Base-by-base conservation (phyloP, 2,329 filamentous ascomycete genomes). In the Rutstroemia sp. region DNA sequence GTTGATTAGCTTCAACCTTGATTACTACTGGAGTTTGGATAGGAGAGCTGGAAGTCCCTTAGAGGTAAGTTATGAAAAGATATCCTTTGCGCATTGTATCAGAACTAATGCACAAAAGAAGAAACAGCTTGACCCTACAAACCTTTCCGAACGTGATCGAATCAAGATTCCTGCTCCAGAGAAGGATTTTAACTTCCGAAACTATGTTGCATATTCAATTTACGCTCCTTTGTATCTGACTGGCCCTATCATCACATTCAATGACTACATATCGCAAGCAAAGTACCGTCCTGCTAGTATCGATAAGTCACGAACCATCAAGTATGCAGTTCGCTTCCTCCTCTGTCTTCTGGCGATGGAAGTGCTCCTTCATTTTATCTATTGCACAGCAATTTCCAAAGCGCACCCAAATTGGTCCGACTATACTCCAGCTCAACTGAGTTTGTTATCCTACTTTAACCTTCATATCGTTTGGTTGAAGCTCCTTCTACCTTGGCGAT, bases 401-500 rank as follows among this genome's bases (percentile, higher is more conserved):
- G 80, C 86, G 2, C 77, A 80, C 19, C 91, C 92, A 0, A 77
- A 84, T 60, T 99, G 94, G 94, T 77, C 78, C 27, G 76, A 84
- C 23, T 97, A 96, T 74, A 88, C 90, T 0, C 86, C 94, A 0
- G 86, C 88, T 46, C 90, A 99, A 70, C 82, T 99, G 45, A 88
- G 84, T 67, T 84, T 99, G 75, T 80, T 99, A 12, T 94, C 90
- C 39, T 96, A 88, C 75, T 95, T 97, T 77, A 96, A 96, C 72
- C 84, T 99, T 12, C 89, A 96, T 73, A 84, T 96, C 69, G 95
- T 99, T 71, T 99, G 95, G 95, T 80, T 99, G 48, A 99, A 99
- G 71, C 83, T 99, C 1, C 83, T 99, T 4, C 83, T 99, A 7
- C 94, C 94, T 0, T 99, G 92, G 92, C 88, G 94, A n/a, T 87